Evolutionary conservation across 257 asterid genomes (phyloP), one percentile per base, ranked within the genome.

Genomic region (Leonotis leonurus): DNA sequence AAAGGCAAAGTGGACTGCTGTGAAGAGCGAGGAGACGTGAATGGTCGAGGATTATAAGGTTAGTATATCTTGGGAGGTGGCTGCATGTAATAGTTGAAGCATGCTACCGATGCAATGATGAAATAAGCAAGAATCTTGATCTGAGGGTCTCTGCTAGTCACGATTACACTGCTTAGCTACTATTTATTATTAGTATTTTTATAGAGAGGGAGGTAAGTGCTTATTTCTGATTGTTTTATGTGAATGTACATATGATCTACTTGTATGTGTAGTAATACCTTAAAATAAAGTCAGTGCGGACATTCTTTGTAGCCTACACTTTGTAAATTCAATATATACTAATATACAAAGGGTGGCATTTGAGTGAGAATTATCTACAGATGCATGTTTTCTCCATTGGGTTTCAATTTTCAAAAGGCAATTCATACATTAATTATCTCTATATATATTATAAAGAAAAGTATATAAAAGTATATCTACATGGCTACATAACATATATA

Each of bases 1-100:
- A 2, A 56, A 54, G 49, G 50, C 76, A 27, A 62, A 51, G n/a
- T 90, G 97, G 97, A 79, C 78, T 21, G 85, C 83, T 6, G 85
- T 90, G 17, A 90, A 82, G 82, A 59, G 67, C 2, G 88, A 83
- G 6, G 97, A 79, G n/a, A 41, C 70, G 0, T 70, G 70, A 59
- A 20, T 64, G 33, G 46, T 50, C 21, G 51, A 55, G 51, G 59
- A 41, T 29, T 69, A 39, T 67, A 21, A 24, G 53, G 32, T 50
- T 24, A 61, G 18, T 7, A n/a, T 60, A 40, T 51, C 3, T 33
- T 24, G 18, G 2, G 14, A 54, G 56, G 25, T 24, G 56, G 56
- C 12, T 70, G 56, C 56, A 48, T 26, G 62, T 22, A 9, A 21
- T 35, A 26, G 44, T 36, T 29, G 33, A 60, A 26, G 25, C 62